A percentile compares a stretch with the other conserved stretches of the same genome.
Conservation (phyloP, 345 rosid species). For the Eucalyptus cloeziana region DNA sequence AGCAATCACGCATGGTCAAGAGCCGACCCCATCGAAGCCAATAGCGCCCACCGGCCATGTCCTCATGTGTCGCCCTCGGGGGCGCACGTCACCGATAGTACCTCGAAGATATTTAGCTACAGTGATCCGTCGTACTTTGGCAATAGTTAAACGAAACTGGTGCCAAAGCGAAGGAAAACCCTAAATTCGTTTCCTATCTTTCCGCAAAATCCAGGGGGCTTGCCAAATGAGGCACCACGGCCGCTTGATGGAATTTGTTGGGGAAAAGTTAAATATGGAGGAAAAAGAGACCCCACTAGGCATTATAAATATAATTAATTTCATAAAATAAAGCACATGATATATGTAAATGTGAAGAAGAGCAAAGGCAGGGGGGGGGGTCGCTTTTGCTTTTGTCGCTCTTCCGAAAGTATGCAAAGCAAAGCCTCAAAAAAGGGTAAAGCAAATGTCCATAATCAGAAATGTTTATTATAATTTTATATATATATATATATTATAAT, state of each 20-base stretch:
- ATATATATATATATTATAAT: too few species aligned
- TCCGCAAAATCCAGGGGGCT: not conserved
- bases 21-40: not conserved
- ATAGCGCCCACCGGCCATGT: not conserved
- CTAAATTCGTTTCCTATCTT: not conserved
- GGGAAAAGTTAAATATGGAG: not conserved
- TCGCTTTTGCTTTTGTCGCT: not conserved
- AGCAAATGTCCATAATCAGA: not conserved
- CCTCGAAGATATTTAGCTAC: not conserved
- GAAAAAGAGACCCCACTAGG: not conserved
- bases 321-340: not conserved
- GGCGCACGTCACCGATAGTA: rapidly evolving
- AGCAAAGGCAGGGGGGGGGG: not conserved
- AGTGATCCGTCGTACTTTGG: not conserved
- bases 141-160: not conserved
- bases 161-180: not conserved
- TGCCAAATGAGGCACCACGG: not conserved
- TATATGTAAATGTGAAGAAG: not conserved
- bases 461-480: not conserved
- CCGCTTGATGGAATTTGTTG: not conserved
- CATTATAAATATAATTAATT: not conserved
- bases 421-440: not conserved
- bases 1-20: not conserved
- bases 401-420: not conserved
- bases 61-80: not conserved